These are phyloP conservation scores for Acer yangbiense DNA, from an alignment of 345 rosid genomes.

Conservation along the genomic window DNA sequence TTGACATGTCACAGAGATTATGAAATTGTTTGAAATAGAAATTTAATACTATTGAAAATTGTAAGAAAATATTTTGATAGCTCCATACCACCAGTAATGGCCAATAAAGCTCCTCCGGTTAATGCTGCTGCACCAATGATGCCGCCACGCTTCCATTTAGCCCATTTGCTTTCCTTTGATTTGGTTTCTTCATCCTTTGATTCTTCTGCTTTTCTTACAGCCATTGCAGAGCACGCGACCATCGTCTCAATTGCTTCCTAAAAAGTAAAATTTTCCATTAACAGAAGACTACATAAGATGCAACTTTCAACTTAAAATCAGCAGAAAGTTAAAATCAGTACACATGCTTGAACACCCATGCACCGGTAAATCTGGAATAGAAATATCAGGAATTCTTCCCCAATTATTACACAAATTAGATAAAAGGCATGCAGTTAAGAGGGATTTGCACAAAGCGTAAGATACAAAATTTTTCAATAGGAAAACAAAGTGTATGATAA, in stretches of 20 bases:
- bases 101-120: constrained; percentile 94
- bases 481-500: neutral
- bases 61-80: constrained; percentile 15
- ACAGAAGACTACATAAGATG: neutral
- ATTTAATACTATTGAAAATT: constrained; percentile 6
- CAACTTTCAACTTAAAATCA: neutral
- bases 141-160: constrained; percentile 93
- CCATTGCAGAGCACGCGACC: constrained; percentile 95
- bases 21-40: constrained; percentile 7
- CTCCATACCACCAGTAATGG: constrained; percentile 85
- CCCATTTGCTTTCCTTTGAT: constrained; percentile 59
- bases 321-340: neutral
- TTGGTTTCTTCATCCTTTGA: constrained; percentile 50
- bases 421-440: neutral
- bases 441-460: neutral
- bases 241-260: constrained; percentile 82
- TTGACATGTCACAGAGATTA: constrained; percentile 1
- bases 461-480: neutral
- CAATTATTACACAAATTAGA: neutral
- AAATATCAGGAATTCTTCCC: neutral
- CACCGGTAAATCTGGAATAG: neutral
- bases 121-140: constrained; percentile 95
- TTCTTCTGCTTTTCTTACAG: constrained; percentile 64
- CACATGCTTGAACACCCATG: neutral
- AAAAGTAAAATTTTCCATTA: constrained; percentile 19